Evolutionary conservation across 2,329 filamentous ascomycete species (phyloP).

Genomic region (Hymenotorrendiella dingleyae): DNA sequence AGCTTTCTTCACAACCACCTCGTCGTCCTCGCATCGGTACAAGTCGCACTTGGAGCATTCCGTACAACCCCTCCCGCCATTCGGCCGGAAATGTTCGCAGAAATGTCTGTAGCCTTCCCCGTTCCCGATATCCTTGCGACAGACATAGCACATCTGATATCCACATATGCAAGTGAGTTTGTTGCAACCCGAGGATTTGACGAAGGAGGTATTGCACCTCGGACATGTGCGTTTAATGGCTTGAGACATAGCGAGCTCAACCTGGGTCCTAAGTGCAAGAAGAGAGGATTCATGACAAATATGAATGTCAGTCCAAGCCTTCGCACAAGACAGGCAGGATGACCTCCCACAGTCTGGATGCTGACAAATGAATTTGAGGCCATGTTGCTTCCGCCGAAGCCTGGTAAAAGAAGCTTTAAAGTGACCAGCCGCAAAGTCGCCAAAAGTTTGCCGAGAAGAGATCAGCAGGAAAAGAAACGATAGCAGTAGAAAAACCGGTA

Average conservation of each 20-base stretch:
- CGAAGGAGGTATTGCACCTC: conserved; percentile 82
- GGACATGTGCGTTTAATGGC: conserved; percentile 95
- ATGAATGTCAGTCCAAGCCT: conserved; percentile 83
- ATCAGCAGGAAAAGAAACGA: conserved; percentile 41
- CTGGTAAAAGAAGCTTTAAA: conserved; percentile 58
- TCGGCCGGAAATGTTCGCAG: conserved; percentile 87
- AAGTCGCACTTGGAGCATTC: conserved; percentile 80
- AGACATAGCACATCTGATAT: conserved; percentile 98
- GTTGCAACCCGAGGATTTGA: conserved; percentile 93
- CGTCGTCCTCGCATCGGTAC: conserved; percentile 65
- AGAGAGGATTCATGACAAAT: conserved; percentile 81
- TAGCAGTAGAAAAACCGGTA: conserved; percentile 45
- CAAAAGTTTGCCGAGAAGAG: conserved; percentile 38
- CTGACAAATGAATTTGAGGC: conserved; percentile 72
- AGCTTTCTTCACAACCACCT: conserved; percentile 60
- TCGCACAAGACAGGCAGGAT: conserved; percentile 78
- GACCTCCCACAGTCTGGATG: conserved; percentile 59
- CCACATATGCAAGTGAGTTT: conserved; percentile 94
- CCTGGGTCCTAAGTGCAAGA: conserved; percentile 76
- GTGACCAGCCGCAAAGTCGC: conserved; percentile 38
- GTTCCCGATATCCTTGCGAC: conserved; percentile 66
- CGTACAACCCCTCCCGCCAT: conserved; percentile 66
- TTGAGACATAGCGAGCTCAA: conserved; percentile 89
- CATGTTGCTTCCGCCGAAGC: conserved; percentile 63
- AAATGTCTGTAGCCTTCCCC: conserved; percentile 85